Conservation (phyloP, 441 rosid species). For the Macaranga tanarius region DNA sequence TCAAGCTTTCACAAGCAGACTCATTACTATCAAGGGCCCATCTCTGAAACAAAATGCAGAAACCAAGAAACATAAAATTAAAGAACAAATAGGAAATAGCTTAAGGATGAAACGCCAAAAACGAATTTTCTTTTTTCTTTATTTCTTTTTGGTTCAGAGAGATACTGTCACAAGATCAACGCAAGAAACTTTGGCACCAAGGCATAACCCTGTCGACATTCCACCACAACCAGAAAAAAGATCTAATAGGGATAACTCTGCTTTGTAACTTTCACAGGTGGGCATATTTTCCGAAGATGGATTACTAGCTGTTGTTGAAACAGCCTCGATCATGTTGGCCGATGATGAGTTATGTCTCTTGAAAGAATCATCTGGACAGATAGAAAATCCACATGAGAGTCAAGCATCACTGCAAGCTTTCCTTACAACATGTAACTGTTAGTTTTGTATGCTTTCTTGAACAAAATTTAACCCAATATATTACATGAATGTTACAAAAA, state of each 20-base stretch:
- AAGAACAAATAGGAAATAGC: conserved; percentile 22
- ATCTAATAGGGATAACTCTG: conserved; percentile 62
- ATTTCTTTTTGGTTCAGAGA: conserved; percentile 10
- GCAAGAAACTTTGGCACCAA: conserved; percentile 78
- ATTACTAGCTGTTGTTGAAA: conserved; percentile 25
- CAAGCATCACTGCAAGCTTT: neutral
- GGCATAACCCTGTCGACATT: conserved; percentile 89
- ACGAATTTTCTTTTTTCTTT: conserved; percentile 21
- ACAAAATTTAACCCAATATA: neutral
- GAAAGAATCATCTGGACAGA: conserved; percentile 44
- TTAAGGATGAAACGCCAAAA: conserved; percentile 23
- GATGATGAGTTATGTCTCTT: conserved; percentile 30
- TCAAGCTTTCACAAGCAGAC: conserved; percentile 83
- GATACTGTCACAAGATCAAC: conserved; percentile 72
- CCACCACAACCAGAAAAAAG: conserved; percentile 96
- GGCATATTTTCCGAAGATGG: conserved; percentile 29
- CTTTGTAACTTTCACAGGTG: conserved; percentile 34
- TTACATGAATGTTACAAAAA: neutral
- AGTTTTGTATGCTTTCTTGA: neutral
- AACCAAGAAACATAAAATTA: conserved; percentile 24
- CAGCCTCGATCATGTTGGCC: conserved; percentile 24
- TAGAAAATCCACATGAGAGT: conserved; percentile 12
- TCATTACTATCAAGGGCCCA: conserved; percentile 78
- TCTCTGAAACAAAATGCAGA: conserved; percentile 47
- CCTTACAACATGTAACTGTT: neutral